phyloP scores from a whole-genome alignment of 495 filamentous ascomycete species.

The Glonium stellatum region DNA sequence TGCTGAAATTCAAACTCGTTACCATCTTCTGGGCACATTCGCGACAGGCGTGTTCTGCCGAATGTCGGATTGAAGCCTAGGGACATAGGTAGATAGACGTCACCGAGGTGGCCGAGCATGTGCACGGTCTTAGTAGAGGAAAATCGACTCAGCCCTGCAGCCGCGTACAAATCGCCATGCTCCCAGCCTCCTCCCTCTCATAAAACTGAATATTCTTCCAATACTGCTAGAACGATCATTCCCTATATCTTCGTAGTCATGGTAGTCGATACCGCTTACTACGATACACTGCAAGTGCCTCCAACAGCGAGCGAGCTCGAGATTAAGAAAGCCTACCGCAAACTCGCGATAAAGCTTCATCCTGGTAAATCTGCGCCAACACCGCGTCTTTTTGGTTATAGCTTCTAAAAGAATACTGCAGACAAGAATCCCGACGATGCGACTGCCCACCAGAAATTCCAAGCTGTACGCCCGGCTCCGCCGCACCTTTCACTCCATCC shows the following conservation, averaged over 20 bases:
- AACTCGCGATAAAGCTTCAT: conserved; percentile 77
- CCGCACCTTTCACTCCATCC: background rate
- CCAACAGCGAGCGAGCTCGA: conserved; percentile 88
- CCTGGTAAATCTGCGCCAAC: conserved; percentile 45
- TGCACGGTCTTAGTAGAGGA: background rate
- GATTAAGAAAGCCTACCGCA: conserved; percentile 99
- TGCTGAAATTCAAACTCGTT: no score
- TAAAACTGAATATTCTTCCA: background rate
- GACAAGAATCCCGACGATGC: conserved; percentile 99
- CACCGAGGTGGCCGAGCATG: background rate
- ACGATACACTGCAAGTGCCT: conserved; percentile 83
- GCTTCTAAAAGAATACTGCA: conserved; percentile 31
- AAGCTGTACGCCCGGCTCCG: conserved; percentile 50
- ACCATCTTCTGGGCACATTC: no score
- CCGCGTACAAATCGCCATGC: conserved; percentile 1
- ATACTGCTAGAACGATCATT: background rate
- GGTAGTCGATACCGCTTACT: conserved; percentile 46
- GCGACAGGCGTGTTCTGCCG: no score
- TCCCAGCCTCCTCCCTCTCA: conserved; percentile 6
- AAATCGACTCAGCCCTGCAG: conserved; percentile 4
- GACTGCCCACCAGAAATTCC: conserved; percentile 87
- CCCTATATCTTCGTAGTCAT: conserved; percentile 16
- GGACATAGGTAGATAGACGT: background rate
- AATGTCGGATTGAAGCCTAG: no score
- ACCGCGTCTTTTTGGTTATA: background rate